A percentile compares a stretch with the other conserved stretches of the same genome.
phyloP scores from a whole-genome alignment of 306 rosid species.

The Citrullus colocynthis region DNA sequence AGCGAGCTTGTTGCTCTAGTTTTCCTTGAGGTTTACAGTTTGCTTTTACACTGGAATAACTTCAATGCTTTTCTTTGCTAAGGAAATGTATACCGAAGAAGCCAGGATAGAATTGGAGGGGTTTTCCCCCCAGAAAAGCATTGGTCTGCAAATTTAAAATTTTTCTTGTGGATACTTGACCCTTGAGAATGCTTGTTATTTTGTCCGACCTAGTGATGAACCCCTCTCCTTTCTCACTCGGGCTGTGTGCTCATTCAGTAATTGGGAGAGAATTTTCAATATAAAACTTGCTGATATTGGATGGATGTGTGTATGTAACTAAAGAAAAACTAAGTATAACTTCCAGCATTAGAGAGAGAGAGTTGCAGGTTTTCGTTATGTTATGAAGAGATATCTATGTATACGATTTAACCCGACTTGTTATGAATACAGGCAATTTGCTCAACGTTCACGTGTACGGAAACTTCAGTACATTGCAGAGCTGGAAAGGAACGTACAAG shows the following conservation, averaged over 20 bases:
- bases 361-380: background rate
- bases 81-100: background rate
- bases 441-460: slow-evolving; percentile 70
- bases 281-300: background rate
- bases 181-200: background rate
- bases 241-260: background rate
- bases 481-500: slow-evolving; percentile 64
- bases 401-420: slow-evolving; percentile 7
- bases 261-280: background rate
- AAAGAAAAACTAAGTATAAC: background rate
- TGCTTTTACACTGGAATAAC: background rate
- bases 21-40: background rate
- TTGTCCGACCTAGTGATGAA: background rate
- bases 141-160: background rate
- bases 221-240: background rate
- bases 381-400: background rate
- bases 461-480: slow-evolving; percentile 72
- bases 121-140: background rate
- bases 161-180: background rate
- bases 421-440: slow-evolving; percentile 49
- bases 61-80: background rate
- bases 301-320: background rate
- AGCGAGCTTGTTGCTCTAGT: background rate
- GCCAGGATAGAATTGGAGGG: background rate
- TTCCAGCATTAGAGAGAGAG: background rate